Conservation (phyloP, 1,284 basidiomycete species). For the Irpex lacteus region DNA sequence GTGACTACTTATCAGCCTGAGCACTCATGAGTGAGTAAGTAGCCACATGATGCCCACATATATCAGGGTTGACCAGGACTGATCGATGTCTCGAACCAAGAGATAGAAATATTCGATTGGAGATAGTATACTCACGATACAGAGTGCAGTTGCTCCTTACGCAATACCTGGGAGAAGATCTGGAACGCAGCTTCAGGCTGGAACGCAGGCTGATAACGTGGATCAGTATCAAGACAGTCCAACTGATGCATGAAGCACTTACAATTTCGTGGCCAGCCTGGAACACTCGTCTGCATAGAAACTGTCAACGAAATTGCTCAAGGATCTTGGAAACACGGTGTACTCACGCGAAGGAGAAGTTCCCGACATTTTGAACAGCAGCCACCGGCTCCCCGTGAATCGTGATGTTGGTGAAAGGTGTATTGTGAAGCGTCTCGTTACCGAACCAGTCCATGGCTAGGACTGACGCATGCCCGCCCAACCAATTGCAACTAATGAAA, state of each 20-base stretch:
- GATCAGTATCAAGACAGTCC: too few relatives aligned
- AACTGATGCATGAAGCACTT: conserved; percentile 22
- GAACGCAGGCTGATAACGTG: conserved; percentile 46
- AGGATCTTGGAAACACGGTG: background rate
- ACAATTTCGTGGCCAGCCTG: conserved; percentile 60
- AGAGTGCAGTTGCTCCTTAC: conserved; percentile 52
- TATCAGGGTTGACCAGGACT: too few relatives aligned
- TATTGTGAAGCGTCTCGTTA: conserved; percentile 42
- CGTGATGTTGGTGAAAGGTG: conserved; percentile 58
- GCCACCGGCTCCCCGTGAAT: conserved; percentile 48
- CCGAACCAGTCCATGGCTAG: conserved; percentile 66
- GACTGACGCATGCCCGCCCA: conserved; percentile 52
- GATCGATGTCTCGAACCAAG: too few relatives aligned
- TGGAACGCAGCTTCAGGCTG: conserved; percentile 53
- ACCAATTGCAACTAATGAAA: conserved; percentile 56
- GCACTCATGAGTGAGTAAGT: too few relatives aligned
- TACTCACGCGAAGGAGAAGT: conserved; percentile 60
- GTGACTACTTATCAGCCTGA: too few relatives aligned
- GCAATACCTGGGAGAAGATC: conserved; percentile 55
- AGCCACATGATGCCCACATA: too few relatives aligned
- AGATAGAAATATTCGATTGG: too few relatives aligned
- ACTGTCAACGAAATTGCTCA: background rate
- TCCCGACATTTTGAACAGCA: conserved; percentile 60
- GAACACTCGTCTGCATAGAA: conserved; percentile 43
- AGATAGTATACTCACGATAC: conserved; percentile 21